Evolutionary conservation across 2,329 filamentous ascomycete genomes (phyloP), one percentile per base, ranked within the genome.

Genomic region (Epichloe sp.): DNA sequence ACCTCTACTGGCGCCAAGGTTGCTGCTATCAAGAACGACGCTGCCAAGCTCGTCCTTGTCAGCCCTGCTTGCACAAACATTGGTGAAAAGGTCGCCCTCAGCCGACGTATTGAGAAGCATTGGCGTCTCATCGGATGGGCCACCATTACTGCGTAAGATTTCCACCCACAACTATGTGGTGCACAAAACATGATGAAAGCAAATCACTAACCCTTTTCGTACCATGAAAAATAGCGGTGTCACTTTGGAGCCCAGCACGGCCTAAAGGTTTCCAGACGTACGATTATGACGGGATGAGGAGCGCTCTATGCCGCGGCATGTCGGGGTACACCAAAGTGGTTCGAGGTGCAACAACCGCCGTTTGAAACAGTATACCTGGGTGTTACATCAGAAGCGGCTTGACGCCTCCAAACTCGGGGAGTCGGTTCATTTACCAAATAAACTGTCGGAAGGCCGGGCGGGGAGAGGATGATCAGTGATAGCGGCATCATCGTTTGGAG

Each of bases 1-100:
- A 97, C 91, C 10, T 94, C 93, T 45, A 96, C 91, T 14, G 93
- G 93, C 71, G 93, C 93, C 59, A 98, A 97, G 81, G 88, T 98
- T 50, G 81, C 93, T 53, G 91, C 88, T 63, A 94, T 97, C 66
- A 96, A 93, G 80, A 90, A 91, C 64, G 93, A 98, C 79, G 91
- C 90, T 52, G 93, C 93, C 52, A 96, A 96, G 76, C 79, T 98
- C 59, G 85, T 88, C 54, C 76, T 98, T 61, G 97, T 90, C 55
- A 91, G 83, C 66, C 90, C 90, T 44, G 93, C 93, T 53, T 98
- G 93, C 76, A 98, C 93, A 48, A 91, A 95, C 68, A 85, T 96
- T 64, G 90, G 90, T 58, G 91, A 98, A 78, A 97, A 98, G 85
- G 90, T 98, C 63, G 93, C 93, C 42, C 77, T 98, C 64, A 89